phyloP scores from a whole-genome alignment of 192 early-diverging fungal genomes.

The Radiomyces spectabilis region DNA sequence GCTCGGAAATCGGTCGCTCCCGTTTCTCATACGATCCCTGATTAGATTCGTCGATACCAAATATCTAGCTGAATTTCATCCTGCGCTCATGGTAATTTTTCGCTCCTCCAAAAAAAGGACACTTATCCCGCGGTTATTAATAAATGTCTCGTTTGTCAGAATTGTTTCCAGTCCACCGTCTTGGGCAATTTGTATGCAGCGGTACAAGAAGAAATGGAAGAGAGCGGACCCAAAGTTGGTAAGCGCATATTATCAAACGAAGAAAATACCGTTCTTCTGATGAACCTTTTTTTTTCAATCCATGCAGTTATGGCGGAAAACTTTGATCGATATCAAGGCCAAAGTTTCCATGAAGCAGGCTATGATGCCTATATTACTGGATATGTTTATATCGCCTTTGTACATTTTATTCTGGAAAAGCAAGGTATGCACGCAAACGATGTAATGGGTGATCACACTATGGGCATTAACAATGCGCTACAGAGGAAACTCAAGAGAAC shows the following conservation, averaged over 20 bases:
- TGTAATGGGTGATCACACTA: too few species aligned
- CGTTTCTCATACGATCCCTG: too few species aligned
- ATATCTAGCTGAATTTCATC: constrained; percentile 48
- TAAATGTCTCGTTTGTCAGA: constrained; percentile 6
- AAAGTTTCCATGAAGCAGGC: constrained; percentile 75
- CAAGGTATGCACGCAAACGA: constrained; percentile 29
- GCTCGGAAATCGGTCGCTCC: too few species aligned
- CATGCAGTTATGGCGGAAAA: constrained; percentile 37
- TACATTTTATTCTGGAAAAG: constrained; percentile 37
- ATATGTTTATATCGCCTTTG: constrained; percentile 63
- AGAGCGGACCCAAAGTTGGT: constrained; percentile 46
- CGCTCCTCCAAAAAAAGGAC: neutral
- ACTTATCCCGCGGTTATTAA: neutral
- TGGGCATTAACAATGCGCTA: too few species aligned
- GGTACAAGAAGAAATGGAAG: constrained; percentile 7
- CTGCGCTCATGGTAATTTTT: constrained; percentile 31
- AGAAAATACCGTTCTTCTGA: neutral
- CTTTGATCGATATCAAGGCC: constrained; percentile 37
- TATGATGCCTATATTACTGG: constrained; percentile 92
- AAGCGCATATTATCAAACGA: neutral
- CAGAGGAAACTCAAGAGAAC: too few species aligned
- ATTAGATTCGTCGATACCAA: constrained; percentile 75
- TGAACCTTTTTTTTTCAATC: neutral
- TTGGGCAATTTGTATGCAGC: constrained; percentile 10
- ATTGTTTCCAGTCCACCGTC: constrained; percentile 14